Base-by-base conservation (phyloP, 2,329 filamentous ascomycete genomes). In the Madurella mycetomatis region DNA sequence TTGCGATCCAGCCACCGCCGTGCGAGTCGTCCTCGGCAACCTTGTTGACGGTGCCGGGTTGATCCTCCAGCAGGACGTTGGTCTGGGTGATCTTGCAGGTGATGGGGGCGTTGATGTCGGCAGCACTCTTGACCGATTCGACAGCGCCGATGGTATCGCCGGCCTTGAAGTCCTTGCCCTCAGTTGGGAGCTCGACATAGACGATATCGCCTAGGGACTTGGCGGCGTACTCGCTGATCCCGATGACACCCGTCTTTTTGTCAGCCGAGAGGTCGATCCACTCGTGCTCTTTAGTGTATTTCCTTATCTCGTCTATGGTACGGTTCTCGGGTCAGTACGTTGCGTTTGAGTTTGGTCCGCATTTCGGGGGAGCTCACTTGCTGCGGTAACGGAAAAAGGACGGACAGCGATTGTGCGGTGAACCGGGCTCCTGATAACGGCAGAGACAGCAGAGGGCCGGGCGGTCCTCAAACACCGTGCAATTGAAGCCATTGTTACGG, bases 111-210 rank as follows among this genome's bases (percentile, higher is more conserved):
- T 96, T 87, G 78, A 99, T 96, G 71, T 99, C 94, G 60, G 90
- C 92, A n/a, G 94, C 94, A 59, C 88, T 94, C 81, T 99, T 99
- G 73, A 99, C 94, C 2, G 91, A 96, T 78, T 99, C 94, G 65
- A 99, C 92, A 57, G 92, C 91, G 63, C 94, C 94, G 64, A 97
- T 88, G 61, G 87, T 80, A 69, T 97, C 92, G 66, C 91, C 91
- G 54, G 85, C 81, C 55, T 74, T 73, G 58, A 95, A 81, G 65
- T 86, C 82, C 64, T 85, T 76, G 61, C 84, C 86, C 53, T 79
- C 69, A 62, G 86, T 78, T 53, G 94, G 94, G 31, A 99, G 87
- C 79, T 99, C 94, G 67, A 97, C 91, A 77, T 88, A 99, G 69
- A 99, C 92, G 56, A 97, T 92, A 70, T 99, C 94, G 63, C 94